Evolutionary conservation across 345 rosid species (phyloP), one percentile per base, ranked within the genome.

Genomic region (Euphorbia tirucalli): DNA sequence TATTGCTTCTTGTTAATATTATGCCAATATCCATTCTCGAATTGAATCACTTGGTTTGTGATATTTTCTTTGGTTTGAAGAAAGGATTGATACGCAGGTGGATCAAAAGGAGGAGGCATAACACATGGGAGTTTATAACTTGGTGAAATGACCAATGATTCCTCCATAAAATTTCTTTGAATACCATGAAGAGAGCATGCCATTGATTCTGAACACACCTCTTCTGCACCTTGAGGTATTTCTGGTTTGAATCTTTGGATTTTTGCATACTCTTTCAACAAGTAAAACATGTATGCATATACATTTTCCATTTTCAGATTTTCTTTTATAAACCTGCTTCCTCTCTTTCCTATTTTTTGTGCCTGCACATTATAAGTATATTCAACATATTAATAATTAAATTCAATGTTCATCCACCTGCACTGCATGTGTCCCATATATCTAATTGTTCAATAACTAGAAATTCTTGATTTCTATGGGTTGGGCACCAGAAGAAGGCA

Each of bases 241-340:
- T 55, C 32, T 4, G 96, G 96, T 57, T 88, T 85, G 78, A 85
- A 92, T 61, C 44, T 88, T 80, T 88, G 61, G n/a, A 92, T 87
- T 74, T 85, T 85, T 0, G 85, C 84, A 46, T 92, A 92, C 68
- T 89, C 91, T 1, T 72, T 87, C 66, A 92, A 60, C 27, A 86
- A 46, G 83, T 90, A 91, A 30, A 88, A 85, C 90, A 90, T 88
- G 85, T 90, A 88, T 69, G 79, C 97, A 32, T 92, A 92, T 30
- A 90, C 86, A 24, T 71, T 59, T 16, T 79, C 88, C 93, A 92
- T 87, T 43, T 76, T 84, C 61, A 90, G 66, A 44, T 87, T 83
- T 22, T 90, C 84, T 43, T 75, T 83, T 0, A 87, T 74, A 83
- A 70, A 90, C 14, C 66, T 80, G 41, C 92, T 78, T 27, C 84